Evolutionary conservation across 495 filamentous ascomycete species (phyloP).

Genomic region (Hyaloscypha hepaticicola): DNA sequence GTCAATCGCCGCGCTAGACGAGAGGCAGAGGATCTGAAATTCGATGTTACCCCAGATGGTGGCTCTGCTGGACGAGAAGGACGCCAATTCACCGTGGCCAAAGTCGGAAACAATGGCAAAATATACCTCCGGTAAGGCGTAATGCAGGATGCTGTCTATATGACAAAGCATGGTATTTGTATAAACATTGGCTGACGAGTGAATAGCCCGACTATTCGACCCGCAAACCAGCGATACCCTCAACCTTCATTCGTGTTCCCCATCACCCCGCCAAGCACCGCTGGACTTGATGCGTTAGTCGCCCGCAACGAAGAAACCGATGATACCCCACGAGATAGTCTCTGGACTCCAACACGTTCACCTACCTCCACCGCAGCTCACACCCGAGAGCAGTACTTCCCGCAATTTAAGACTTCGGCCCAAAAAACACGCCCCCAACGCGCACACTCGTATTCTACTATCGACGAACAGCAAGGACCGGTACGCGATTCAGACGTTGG

Average conservation of each 20-base stretch:
- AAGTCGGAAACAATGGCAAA: slow-evolving; percentile 89
- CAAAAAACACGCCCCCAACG: slow-evolving; percentile 41
- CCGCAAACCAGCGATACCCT: slow-evolving; percentile 56
- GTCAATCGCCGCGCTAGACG: slow-evolving; percentile 25
- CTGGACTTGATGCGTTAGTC: slow-evolving; percentile 48
- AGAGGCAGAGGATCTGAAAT: slow-evolving; percentile 38
- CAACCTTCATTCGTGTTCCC: slow-evolving; percentile 60
- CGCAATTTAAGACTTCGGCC: slow-evolving; percentile 22
- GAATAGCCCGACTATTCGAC: slow-evolving; percentile 59
- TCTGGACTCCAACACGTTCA: slow-evolving; percentile 44
- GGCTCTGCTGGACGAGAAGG: slow-evolving; percentile 52
- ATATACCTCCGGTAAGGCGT: slow-evolving; percentile 84
- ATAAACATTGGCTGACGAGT: slow-evolving; percentile 15
- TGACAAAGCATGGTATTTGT: not conserved
- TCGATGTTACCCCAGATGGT: slow-evolving; percentile 47
- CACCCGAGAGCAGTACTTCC: slow-evolving; percentile 34
- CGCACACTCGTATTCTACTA: slow-evolving; percentile 63
- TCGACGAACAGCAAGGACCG: slow-evolving; percentile 47
- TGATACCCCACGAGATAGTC: slow-evolving; percentile 49
- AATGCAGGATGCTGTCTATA: not conserved
- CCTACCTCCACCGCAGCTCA: slow-evolving; percentile 32
- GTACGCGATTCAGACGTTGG: slow-evolving; percentile 58
- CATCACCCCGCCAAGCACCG: slow-evolving; percentile 55
- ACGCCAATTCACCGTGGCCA: slow-evolving; percentile 88
- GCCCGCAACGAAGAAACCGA: slow-evolving; percentile 36